Conservation (phyloP, 2,329 filamentous ascomycete genomes). For the Juglanconis sp. region DNA sequence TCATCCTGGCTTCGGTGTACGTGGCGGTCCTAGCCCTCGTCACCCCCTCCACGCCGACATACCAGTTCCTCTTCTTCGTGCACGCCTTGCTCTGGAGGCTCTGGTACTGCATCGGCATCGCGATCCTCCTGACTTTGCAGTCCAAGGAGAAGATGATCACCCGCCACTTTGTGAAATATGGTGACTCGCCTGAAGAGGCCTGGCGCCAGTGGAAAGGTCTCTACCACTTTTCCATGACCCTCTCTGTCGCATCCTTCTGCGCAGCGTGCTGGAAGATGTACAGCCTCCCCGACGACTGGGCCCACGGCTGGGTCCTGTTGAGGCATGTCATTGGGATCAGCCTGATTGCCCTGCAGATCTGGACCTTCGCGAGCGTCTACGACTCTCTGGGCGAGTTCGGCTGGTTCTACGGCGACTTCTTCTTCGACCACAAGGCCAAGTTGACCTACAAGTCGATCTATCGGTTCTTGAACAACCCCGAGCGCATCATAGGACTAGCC, state of each 20-base stretch:
- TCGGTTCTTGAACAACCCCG: constrained; percentile 95
- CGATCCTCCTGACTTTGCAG: constrained; percentile 78
- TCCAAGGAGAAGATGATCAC: constrained; percentile 94
- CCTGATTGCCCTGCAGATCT: constrained; percentile 81
- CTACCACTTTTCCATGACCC: constrained; percentile 86
- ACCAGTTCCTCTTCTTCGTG: constrained; percentile 74
- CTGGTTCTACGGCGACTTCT: constrained; percentile 99
- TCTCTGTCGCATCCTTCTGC: constrained; percentile 86
- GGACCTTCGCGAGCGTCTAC: constrained; percentile 91
- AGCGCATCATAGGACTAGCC: constrained; percentile 87
- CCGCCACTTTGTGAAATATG: constrained; percentile 94
- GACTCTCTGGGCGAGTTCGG: constrained; percentile 95
- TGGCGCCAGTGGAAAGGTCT: constrained; percentile 98
- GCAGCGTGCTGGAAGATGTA: constrained; percentile 98
- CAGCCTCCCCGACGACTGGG: constrained; percentile 79
- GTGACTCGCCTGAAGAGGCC: constrained; percentile 83
- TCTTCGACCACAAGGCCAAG: constrained; percentile 85
- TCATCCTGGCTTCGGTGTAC: constrained; percentile 73
- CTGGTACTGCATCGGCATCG: constrained; percentile 89
- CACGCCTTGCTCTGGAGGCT: constrained; percentile 82
- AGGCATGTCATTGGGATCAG: constrained; percentile 81
- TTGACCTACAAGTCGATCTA: constrained; percentile 97
- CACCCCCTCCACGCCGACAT: constrained; percentile 73
- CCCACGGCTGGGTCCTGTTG: constrained; percentile 77
- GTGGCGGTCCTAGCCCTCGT: constrained; percentile 69